Percentiles rank a stretch among this genome's conserved stretches.
phyloP scores from a whole-genome alignment of 345 rosid genomes.

The Combretum micranthum region DNA sequence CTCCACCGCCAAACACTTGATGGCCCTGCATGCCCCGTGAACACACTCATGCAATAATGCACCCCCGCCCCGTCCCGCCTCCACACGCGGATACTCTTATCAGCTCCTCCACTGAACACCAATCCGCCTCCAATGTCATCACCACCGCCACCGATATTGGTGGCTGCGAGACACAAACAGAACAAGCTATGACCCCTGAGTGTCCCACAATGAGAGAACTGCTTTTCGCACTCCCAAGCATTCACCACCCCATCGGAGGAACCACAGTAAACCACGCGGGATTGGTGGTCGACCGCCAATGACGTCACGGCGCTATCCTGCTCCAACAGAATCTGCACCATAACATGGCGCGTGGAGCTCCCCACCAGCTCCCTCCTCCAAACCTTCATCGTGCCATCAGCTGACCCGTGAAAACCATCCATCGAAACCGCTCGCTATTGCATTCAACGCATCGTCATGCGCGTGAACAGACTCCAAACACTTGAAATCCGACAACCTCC shows the following conservation, averaged over 20 bases:
- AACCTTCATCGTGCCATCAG: conserved; percentile 39
- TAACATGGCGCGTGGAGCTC: conserved; percentile 35
- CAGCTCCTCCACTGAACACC: conserved; percentile 84
- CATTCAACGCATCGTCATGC: conserved; percentile 47
- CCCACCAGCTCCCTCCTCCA: conserved; percentile 42
- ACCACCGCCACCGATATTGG: background rate
- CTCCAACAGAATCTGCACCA: conserved; percentile 48
- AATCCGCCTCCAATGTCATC: conserved; percentile 29
- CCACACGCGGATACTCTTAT: conserved; percentile 79
- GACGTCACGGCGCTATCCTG: conserved; percentile 80
- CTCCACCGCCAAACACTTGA: conserved; percentile 64
- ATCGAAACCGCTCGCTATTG: conserved; percentile 27
- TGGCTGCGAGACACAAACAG: conserved; percentile 11
- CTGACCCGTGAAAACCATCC: conserved; percentile 45
- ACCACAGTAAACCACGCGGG: conserved; percentile 52
- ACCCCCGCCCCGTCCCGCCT: conserved; percentile 39
- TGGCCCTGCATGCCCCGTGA: conserved; percentile 83
- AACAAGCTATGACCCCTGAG: conserved; percentile 20
- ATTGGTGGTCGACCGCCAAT: conserved; percentile 36
- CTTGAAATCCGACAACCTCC: conserved; percentile 38
- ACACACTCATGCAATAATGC: conserved; percentile 52
- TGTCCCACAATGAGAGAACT: conserved; percentile 12
- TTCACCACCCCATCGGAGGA: conserved; percentile 19
- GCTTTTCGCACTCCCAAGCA: conserved; percentile 10
- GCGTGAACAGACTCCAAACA: conserved; percentile 47